Percentiles rank a stretch among this genome's conserved stretches.
phyloP scores from a whole-genome alignment of 441 rosid species.

The Caryocar brasiliense region DNA sequence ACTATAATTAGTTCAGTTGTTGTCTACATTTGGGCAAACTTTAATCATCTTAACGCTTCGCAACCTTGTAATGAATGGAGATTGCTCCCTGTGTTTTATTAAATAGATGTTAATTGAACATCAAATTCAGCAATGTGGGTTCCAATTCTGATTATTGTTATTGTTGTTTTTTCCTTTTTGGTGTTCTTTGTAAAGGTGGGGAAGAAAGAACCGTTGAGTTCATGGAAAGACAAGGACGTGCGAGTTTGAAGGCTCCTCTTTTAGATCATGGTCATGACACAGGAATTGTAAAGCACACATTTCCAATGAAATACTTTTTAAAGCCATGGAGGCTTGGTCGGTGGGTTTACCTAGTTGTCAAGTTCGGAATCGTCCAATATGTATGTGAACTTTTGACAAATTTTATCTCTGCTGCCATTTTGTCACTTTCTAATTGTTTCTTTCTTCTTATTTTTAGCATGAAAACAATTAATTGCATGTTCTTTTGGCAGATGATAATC shows the following conservation, averaged over 20 bases:
- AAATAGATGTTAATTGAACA: too few species aligned
- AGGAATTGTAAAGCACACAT: constrained; percentile 72
- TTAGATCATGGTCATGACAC: constrained; percentile 52
- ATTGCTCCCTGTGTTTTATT: too few species aligned
- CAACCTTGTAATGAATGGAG: too few species aligned
- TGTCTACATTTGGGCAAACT: background rate
- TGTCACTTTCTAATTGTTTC: constrained; percentile 4
- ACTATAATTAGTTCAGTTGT: background rate
- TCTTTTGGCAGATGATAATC: constrained; percentile 75
- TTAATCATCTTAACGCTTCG: too few species aligned
- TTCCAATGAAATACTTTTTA: constrained; percentile 76
- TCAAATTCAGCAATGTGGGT: too few species aligned
- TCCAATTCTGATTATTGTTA: constrained; percentile 2
- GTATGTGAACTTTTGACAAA: constrained; percentile 44
- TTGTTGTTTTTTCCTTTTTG: background rate
- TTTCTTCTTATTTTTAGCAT: constrained; percentile 15
- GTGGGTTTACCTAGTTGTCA: constrained; percentile 92
- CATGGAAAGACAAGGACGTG: constrained; percentile 86
- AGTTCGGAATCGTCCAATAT: constrained; percentile 97
- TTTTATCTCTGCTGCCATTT: constrained; percentile 9
- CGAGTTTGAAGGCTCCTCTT: constrained; percentile 50
- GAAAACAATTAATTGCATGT: too few species aligned
- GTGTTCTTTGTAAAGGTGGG: constrained; percentile 49
- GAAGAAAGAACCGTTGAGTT: constrained; percentile 85
- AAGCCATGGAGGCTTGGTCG: constrained; percentile 94